Percentiles rank a stretch among this genome's conserved stretches.
Conservation (phyloP, 2,329 filamentous ascomycete genomes). For the Bretziella fagacearum region DNA sequence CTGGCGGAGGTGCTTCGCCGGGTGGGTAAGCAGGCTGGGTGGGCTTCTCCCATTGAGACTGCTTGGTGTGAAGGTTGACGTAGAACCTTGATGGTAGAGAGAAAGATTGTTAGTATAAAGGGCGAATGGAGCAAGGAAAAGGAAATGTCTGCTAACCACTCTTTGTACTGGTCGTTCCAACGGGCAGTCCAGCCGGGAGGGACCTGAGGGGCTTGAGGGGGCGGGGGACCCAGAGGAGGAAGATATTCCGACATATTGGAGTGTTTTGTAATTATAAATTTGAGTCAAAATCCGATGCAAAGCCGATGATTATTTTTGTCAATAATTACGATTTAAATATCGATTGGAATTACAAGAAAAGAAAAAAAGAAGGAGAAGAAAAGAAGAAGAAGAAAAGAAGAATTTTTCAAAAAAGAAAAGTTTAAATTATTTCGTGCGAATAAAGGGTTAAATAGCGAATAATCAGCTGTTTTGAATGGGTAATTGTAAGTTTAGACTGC, state of each 20-base stretch:
- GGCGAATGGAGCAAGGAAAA: constrained; percentile 13
- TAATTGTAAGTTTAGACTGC: no score
- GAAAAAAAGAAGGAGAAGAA: no score
- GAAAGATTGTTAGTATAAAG: constrained; percentile 6
- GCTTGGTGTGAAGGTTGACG: constrained; percentile 73
- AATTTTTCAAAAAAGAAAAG: no score
- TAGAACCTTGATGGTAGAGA: constrained; percentile 56
- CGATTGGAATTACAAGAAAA: no score
- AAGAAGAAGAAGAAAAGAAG: no score
- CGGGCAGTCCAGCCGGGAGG: constrained; percentile 60
- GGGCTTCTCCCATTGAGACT: constrained; percentile 81
- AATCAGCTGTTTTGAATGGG: no score
- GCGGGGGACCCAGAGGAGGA: constrained; percentile 37
- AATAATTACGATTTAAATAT: no score
- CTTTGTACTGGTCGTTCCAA: constrained; percentile 75
- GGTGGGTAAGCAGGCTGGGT: constrained; percentile 46
- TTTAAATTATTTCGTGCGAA: no score
- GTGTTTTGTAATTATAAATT: not conserved
- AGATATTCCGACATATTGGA: constrained; percentile 35
- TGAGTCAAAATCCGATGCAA: no score
- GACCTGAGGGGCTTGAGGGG: constrained; percentile 45
- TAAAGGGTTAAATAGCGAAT: no score
- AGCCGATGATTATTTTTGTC: no score
- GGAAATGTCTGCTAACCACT: constrained; percentile 40
- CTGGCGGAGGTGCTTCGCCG: constrained; percentile 27